Evolutionary conservation across 306 rosid genomes (phyloP), one percentile per base, ranked within the genome.

Genomic region (Rubus idaeus): DNA sequence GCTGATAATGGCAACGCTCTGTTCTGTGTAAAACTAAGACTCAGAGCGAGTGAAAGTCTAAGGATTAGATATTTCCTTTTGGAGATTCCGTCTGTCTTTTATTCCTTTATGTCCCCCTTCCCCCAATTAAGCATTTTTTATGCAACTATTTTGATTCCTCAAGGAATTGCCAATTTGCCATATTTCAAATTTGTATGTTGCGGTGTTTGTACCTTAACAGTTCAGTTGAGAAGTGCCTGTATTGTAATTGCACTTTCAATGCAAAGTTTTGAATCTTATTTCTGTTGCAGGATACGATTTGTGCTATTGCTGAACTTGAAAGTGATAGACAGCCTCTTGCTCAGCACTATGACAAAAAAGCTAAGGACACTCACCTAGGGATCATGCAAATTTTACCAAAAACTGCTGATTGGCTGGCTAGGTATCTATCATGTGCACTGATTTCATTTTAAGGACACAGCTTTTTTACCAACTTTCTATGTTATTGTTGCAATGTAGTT

Each of bases 281-380:
- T 37, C 58, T 75, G 75, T 6, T 80, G 86, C 87, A 92, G 98
- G 85, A 70, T 55, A 90, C 92, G 95, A 77, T 94, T 30, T 89
- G 97, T 80, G 89, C 96, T 70, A 81, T 94, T 71, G 88, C 95
- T 53, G 98, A 94, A 77, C 91, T 94, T 68, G 96, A 85, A 85
- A 94, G 97, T 68, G 97, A 89, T 81, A 87, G 96, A 77, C 91
- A 87, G 82, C 90, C 88, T 77, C 88, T 94, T 78, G 83, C 88
- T 78, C 73, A 56, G 55, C 83, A 40, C 11, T 62, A 45, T 69
- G 79, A 73, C 69, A 51, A 35, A 42, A 94, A 90, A 82, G 46
- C 86, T 51, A 87, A 90, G 86, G 85, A 86, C 70, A 30, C 84
- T 71, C 70, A 78, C 4, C 18, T 89, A 26, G 97, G 97, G 75